These are phyloP conservation scores for Helianthus tuberosus DNA, from an alignment of 129 eudicot species.

Conservation along the genomic window DNA sequence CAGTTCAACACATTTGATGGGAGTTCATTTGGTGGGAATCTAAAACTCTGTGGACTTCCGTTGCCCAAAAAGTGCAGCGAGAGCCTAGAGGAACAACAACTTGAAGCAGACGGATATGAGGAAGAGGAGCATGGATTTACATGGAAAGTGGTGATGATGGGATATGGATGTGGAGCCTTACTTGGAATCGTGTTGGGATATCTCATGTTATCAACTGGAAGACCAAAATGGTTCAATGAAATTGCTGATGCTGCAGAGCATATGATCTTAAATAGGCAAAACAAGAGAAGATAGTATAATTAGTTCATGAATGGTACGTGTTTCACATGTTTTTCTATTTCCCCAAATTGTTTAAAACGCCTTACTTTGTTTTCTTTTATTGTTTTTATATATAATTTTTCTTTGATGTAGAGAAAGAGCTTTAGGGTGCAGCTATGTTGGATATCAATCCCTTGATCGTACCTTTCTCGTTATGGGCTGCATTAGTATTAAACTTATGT, in stretches of 20 bases:
- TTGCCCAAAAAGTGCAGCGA: constrained; percentile 3
- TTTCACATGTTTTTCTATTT: not conserved
- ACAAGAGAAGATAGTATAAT: not conserved
- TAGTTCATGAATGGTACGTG: not conserved
- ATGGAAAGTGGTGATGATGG: constrained; percentile 28
- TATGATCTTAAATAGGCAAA: not conserved
- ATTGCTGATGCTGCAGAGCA: constrained; percentile 18
- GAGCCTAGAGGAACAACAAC: not conserved
- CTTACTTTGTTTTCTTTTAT: not conserved
- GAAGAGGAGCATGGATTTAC: not conserved
- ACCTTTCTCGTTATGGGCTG: too few species aligned
- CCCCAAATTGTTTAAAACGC: not conserved
- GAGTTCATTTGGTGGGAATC: constrained; percentile 7
- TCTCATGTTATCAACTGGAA: not conserved
- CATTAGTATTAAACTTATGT: too few species aligned
- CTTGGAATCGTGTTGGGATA: constrained; percentile 25
- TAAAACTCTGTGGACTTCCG: constrained; percentile 15
- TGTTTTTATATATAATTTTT: not conserved
- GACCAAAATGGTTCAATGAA: not conserved
- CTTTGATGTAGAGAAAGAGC: not conserved
- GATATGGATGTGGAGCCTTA: constrained; percentile 27
- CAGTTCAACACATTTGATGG: constrained; percentile 21
- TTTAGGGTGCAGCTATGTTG: not conserved
- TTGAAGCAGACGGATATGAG: not conserved
- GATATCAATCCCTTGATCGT: too few species aligned